phyloP scores from a whole-genome alignment of 306 rosid species.

The Begonia fuchsioides region DNA sequence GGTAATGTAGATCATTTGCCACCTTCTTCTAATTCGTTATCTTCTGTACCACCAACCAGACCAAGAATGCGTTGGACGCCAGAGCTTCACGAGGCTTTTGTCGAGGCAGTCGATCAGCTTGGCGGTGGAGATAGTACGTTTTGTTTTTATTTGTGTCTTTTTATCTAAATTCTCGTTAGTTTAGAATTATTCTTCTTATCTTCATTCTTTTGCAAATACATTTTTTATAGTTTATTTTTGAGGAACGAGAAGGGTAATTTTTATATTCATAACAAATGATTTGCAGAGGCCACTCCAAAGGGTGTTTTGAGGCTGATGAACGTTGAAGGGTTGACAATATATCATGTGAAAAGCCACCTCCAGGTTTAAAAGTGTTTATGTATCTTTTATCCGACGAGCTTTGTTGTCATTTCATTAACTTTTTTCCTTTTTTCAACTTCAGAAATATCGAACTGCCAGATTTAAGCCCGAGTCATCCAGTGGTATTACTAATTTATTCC shows the following conservation, averaged over 20 bases:
- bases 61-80: slow-evolving; percentile 96
- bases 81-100: slow-evolving; percentile 90
- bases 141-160: too few species aligned
- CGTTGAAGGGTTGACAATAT: slow-evolving; percentile 78
- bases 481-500: slow-evolving; percentile 34
- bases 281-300: slow-evolving; percentile 90
- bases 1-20: slow-evolving; percentile 9
- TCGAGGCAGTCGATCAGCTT: slow-evolving; percentile 76
- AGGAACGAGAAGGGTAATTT: too few species aligned
- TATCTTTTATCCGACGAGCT: slow-evolving; percentile 7
- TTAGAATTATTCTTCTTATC: not conserved
- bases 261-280: not conserved
- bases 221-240: too few species aligned
- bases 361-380: slow-evolving; percentile 33
- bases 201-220: slow-evolving; percentile 6
- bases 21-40: slow-evolving; percentile 23
- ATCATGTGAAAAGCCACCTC: slow-evolving; percentile 94
- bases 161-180: slow-evolving; percentile 3
- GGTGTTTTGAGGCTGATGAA: slow-evolving; percentile 79
- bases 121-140: slow-evolving; percentile 81
- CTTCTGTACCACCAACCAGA: slow-evolving; percentile 41
- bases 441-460: slow-evolving; percentile 96
- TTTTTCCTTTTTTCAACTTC: slow-evolving; percentile 18
- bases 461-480: slow-evolving; percentile 75
- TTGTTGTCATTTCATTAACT: slow-evolving; percentile 6